Conservation (phyloP, 2,329 filamentous ascomycete genomes). For the Trichoderma arundinaceum region DNA sequence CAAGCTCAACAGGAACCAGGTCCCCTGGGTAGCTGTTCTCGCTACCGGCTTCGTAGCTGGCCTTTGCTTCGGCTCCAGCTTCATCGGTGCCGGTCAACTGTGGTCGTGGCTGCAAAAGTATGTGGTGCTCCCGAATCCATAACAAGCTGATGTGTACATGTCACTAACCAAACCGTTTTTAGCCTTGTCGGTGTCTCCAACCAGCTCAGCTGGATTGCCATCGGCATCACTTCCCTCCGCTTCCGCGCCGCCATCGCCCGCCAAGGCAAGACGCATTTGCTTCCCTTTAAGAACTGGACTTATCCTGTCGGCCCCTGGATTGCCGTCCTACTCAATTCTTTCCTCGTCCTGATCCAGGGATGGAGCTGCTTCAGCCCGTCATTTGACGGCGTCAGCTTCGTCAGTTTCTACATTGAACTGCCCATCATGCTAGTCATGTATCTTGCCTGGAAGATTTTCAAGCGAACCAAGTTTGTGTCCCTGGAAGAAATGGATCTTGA, state of each 20-base stretch:
- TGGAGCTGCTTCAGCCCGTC: constrained; percentile 66
- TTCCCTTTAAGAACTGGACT: constrained; percentile 71
- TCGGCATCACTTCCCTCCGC: constrained; percentile 67
- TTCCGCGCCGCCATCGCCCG: constrained; percentile 63
- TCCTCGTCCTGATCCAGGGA: constrained; percentile 68
- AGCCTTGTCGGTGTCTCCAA: constrained; percentile 68
- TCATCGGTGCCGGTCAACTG: constrained; percentile 67
- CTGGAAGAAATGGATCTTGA: constrained; percentile 67
- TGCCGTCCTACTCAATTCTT: constrained; percentile 60
- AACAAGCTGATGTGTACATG: neutral
- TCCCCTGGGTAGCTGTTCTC: constrained; percentile 52
- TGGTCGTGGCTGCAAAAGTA: constrained; percentile 72
- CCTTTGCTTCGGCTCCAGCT: constrained; percentile 68
- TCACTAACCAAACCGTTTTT: neutral
- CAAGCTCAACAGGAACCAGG: constrained; percentile 43
- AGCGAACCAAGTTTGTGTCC: constrained; percentile 63
- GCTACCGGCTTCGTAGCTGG: constrained; percentile 62
- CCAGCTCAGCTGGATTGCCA: constrained; percentile 69
- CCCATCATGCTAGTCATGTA: constrained; percentile 68
- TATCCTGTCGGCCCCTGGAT: constrained; percentile 67
- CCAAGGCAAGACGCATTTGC: constrained; percentile 64
- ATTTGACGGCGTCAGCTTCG: constrained; percentile 65
- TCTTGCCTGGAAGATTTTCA: constrained; percentile 72
- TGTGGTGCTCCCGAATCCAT: constrained; percentile 35
- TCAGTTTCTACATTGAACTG: constrained; percentile 68